Percentiles rank a stretch among this genome's conserved stretches.
These are phyloP conservation scores for Dipodascus geniculatus DNA, from an alignment of 805 yeast species.

Conservation along the genomic window DNA sequence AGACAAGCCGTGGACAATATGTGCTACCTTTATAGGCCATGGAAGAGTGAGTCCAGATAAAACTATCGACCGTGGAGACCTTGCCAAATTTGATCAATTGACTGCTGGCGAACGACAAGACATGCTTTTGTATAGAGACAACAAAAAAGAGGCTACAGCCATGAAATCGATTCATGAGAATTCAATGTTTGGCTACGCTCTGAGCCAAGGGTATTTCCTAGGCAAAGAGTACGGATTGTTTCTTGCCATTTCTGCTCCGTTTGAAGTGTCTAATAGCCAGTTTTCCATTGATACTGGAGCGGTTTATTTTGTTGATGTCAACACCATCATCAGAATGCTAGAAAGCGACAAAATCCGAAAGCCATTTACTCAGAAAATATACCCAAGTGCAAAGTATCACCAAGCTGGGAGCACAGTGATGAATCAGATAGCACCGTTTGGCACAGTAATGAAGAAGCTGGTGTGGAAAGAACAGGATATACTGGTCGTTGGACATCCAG, in stretches of 20 bases:
- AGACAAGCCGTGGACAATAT: conserved; percentile 23
- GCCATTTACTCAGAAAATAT: background rate
- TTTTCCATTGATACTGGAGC: conserved; percentile 10
- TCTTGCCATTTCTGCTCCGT: conserved; percentile 41
- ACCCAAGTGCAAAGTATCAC: conserved; percentile 19
- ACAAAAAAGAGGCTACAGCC: conserved; percentile 6
- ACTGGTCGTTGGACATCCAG: conserved; percentile 42
- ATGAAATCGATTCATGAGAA: conserved; percentile 14
- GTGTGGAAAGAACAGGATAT: conserved; percentile 23
- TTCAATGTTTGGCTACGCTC: conserved; percentile 37
- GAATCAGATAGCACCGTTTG: conserved; percentile 28
- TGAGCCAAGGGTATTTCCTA: conserved; percentile 34
- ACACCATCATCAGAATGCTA: conserved; percentile 2
- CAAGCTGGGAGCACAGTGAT: background rate
- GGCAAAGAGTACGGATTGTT: conserved; percentile 25
- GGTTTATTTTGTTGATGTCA: conserved; percentile 12
- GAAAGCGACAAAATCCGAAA: background rate
- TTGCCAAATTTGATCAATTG: background rate
- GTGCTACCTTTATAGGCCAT: conserved; percentile 21
- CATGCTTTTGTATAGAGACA: background rate
- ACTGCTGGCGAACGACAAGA: background rate
- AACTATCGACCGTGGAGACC: background rate
- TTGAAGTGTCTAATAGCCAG: conserved; percentile 21
- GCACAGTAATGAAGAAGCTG: conserved; percentile 28
- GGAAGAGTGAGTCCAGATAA: conserved; percentile 11